Evolutionary conservation across 2,329 filamentous ascomycete species (phyloP), one percentile per base, ranked within the genome.

Genomic region (Fusarium odoratissimum): DNA sequence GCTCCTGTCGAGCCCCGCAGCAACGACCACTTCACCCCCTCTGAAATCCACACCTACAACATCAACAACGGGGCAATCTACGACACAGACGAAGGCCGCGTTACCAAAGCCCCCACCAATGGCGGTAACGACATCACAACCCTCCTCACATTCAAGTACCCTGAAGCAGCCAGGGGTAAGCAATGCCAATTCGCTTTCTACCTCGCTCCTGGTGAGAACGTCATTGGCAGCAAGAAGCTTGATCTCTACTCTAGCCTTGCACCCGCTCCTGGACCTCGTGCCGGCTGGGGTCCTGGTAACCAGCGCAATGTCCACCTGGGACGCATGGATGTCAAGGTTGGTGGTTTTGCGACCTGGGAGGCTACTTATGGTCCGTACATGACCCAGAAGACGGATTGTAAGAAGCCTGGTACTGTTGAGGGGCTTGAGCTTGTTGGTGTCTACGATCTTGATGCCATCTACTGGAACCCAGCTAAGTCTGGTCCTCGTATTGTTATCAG

Each of bases 351-450:
- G 4, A 41, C 60, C 19, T 62, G 54, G 60, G 60, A 62, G 23
- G 38, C 41, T 25, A 40, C 60, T 48, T 33, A 62, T 28, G 38
- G 25, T 2, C 35, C 60, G 7, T 62, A 58, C 19, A 58, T 62
- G 25, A 57, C 60, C 17, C 40, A 60, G 8, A 62, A 62, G 41
- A 60, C 41, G 8, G 52, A 44, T 8, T 62, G 54, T 8, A 62
- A 62, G 60, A 37, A 44, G n/a, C 60, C 60, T 48, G 41, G 60
- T 30, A 62, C 52, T 13, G 40, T 62, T 4, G 60, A 62, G 35
- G 60, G 28, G 4, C 55, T 62, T 60, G 40, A 62, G 52, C 38
- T 62, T 46, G 40, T 62, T 12, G 60, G 60, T 40, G 60, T 62
- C 28, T 31, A 44, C 30, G 54, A 58, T 21, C 42, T 46, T 41